Percentiles rank a stretch among this genome's conserved stretches.
These are phyloP conservation scores for Glycyrrhiza uralensis DNA, from an alignment of 306 rosid species.

Conservation along the genomic window DNA sequence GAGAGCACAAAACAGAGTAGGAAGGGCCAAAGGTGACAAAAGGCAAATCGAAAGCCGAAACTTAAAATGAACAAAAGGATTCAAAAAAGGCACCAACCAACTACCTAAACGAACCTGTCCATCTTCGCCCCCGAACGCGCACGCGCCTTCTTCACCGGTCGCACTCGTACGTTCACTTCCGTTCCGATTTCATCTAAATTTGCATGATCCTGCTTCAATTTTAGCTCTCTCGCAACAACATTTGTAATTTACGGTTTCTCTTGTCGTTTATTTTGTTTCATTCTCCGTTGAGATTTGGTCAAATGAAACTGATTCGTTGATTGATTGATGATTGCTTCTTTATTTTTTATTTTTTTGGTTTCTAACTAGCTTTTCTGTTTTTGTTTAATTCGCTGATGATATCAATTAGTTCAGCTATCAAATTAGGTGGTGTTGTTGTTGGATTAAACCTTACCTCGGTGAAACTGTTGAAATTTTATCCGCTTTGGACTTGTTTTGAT, in stretches of 20 bases:
- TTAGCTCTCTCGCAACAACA: not conserved
- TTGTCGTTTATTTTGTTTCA: not conserved
- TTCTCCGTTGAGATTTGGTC: not conserved
- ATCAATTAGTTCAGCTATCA: not conserved
- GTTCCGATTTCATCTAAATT: not conserved
- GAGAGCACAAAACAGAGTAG: not conserved
- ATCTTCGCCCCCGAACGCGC: not conserved
- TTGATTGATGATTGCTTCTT: not conserved
- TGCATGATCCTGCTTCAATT: not conserved
- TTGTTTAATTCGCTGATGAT: not conserved
- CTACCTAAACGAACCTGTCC: not conserved
- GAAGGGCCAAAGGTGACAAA: not conserved
- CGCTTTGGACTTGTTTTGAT: not conserved
- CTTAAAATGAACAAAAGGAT: not conserved
- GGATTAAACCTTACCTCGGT: not conserved
- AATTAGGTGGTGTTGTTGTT: not conserved
- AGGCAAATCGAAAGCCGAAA: not conserved
- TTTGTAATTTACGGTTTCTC: not conserved
- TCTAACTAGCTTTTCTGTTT: not conserved
- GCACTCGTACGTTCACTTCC: not conserved
- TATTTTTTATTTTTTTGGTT: not conserved
- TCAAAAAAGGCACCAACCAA: constrained; percentile 11
- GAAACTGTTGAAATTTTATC: not conserved
- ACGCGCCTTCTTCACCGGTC: constrained; percentile 15
- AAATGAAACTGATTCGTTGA: not conserved